A percentile compares a stretch with the other conserved stretches of the same genome.
Conservation (phyloP, 2,329 filamentous ascomycete genomes). For the Colletotrichum eleusines region DNA sequence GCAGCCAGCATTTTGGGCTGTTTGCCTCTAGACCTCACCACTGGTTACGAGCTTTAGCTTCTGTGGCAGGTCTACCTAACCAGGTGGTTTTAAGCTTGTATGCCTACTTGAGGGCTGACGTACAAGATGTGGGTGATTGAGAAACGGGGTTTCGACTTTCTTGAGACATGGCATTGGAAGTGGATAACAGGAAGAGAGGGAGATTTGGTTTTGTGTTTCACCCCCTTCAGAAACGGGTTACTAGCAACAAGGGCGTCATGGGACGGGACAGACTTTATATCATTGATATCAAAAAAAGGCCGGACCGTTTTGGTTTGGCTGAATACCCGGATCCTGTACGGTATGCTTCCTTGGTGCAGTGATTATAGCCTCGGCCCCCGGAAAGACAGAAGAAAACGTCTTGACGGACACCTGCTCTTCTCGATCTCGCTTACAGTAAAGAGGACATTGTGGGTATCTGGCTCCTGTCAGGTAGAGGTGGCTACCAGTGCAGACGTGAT, state of each 20-base stretch:
- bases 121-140: background rate
- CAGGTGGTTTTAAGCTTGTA: background rate
- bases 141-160: slow-evolving; percentile 5
- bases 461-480: background rate
- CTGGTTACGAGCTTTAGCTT: too few species aligned
- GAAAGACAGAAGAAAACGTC: background rate
- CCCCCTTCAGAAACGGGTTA: slow-evolving; percentile 11
- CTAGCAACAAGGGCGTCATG: slow-evolving; percentile 38
- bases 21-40: slow-evolving; percentile 5
- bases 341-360: background rate
- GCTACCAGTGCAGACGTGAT: background rate
- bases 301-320: slow-evolving; percentile 13
- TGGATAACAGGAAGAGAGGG: slow-evolving; percentile 7
- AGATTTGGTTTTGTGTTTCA: slow-evolving; percentile 8
- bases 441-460: background rate
- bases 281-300: slow-evolving; percentile 35
- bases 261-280: slow-evolving; percentile 26
- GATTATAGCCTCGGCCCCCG: background rate
- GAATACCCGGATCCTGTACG: background rate
- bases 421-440: background rate
- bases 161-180: slow-evolving; percentile 13
- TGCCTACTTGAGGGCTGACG: background rate
- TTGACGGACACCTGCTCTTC: background rate
- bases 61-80: background rate
- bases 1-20: background rate